A percentile compares a stretch with the other conserved stretches of the same genome.
Evolutionary conservation across 257 asterid genomes (phyloP).

Genomic region (Thymus mandschuricus): DNA sequence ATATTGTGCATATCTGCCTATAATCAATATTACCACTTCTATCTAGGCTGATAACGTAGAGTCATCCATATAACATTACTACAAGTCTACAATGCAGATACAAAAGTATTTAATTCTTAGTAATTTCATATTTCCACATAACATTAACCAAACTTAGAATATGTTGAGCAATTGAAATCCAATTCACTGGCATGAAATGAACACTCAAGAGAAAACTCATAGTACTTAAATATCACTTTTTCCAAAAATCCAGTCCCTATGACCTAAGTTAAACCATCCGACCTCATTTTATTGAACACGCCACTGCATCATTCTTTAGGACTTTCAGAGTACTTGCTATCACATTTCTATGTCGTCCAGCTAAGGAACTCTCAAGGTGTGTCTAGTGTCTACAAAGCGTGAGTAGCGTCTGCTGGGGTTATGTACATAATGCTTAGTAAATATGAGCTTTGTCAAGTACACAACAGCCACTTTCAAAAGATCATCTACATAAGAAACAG

Average conservation of each 20-base stretch:
- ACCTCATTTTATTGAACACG: background rate
- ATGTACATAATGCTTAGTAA: background rate
- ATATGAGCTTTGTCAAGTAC: background rate
- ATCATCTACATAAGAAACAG: conserved; percentile 7
- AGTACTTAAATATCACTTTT: background rate
- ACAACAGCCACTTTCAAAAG: background rate
- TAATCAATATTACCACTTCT: background rate
- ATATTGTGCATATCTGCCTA: too few relatives aligned
- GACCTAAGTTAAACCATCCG: background rate
- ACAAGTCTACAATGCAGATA: too few relatives aligned
- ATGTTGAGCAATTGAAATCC: too few relatives aligned
- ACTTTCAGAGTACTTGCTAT: too few relatives aligned
- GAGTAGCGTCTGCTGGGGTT: background rate
- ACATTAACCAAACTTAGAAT: too few relatives aligned
- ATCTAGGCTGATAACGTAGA: background rate
- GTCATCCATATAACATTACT: background rate
- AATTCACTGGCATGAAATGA: too few relatives aligned
- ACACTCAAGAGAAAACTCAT: too few relatives aligned
- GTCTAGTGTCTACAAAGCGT: background rate
- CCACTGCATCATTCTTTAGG: too few relatives aligned
- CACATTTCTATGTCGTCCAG: conserved; percentile 16
- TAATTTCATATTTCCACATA: too few relatives aligned
- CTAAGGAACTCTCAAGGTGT: background rate
- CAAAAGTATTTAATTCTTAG: too few relatives aligned
- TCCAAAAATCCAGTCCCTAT: background rate